A percentile compares a stretch with the other conserved stretches of the same genome.
Evolutionary conservation across 1,284 basidiomycete genomes (phyloP).

Genomic region (Malassezia cuniculi): DNA sequence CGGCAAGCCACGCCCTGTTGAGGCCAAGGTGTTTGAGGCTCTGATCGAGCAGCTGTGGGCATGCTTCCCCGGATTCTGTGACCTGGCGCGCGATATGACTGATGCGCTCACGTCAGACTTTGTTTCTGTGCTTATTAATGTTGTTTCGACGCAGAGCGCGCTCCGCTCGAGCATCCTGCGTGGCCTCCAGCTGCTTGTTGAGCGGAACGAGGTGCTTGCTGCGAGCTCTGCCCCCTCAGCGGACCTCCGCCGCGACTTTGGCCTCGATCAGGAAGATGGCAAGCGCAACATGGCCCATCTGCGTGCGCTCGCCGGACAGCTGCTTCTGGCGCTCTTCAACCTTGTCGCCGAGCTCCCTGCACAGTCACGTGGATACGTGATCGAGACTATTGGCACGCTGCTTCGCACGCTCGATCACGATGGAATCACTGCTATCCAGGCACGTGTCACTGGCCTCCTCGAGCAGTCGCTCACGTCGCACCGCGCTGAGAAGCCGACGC

Average conservation of each 20-base stretch:
- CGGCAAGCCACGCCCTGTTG: conserved; percentile 52
- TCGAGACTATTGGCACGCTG: conserved; percentile 79
- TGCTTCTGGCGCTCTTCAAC: conserved; percentile 89
- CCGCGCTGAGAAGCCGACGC: conserved; percentile 10
- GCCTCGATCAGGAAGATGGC: conserved; percentile 54
- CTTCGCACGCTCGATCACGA: conserved; percentile 55
- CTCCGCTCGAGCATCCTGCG: conserved; percentile 70
- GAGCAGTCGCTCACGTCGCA: conserved; percentile 54
- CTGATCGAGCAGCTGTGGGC: conserved; percentile 85
- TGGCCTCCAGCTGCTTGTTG: conserved; percentile 66
- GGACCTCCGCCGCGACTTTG: conserved; percentile 50
- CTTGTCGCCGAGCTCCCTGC: conserved; percentile 74
- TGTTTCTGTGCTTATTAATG: conserved; percentile 63
- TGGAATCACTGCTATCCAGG: conserved; percentile 63
- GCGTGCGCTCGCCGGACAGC: conserved; percentile 68
- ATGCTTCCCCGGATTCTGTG: conserved; percentile 54
- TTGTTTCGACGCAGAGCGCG: conserved; percentile 74
- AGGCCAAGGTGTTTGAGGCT: conserved; percentile 87
- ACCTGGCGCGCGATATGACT: conserved; percentile 67
- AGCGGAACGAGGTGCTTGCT: conserved; percentile 54
- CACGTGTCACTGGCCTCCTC: conserved; percentile 65
- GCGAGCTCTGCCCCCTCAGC: conserved; percentile 48
- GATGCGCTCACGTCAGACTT: conserved; percentile 26
- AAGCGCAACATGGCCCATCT: conserved; percentile 61
- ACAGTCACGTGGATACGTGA: conserved; percentile 68